These are phyloP conservation scores for Colletotrichum salicis DNA, from an alignment of 2,329 filamentous ascomycete species.

Conservation along the genomic window DNA sequence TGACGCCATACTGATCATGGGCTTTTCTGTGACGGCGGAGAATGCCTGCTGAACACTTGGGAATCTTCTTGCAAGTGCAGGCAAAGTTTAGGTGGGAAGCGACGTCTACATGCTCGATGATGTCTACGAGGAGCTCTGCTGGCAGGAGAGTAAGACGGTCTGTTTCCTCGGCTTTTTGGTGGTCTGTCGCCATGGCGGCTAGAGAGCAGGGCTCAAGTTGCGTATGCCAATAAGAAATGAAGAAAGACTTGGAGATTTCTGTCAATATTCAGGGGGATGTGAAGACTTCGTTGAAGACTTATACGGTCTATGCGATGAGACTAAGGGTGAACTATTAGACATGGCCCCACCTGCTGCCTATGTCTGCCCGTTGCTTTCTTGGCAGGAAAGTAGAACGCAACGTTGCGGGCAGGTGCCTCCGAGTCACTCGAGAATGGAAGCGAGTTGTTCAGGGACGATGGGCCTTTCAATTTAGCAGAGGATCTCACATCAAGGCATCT, in stretches of 20 bases:
- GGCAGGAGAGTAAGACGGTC: constrained; percentile 6
- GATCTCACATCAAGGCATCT: too few relatives aligned
- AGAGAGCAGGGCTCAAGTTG: not conserved
- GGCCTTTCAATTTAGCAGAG: too few relatives aligned
- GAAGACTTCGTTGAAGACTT: not conserved
- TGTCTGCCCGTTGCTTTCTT: not conserved
- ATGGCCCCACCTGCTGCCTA: not conserved
- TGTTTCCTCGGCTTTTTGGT: not conserved
- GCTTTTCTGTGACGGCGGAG: constrained; percentile 13
- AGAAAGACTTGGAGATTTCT: not conserved
- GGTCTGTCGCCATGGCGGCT: not conserved
- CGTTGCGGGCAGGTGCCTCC: not conserved
- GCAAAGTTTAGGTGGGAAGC: constrained; percentile 7
- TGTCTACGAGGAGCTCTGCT: constrained; percentile 10
- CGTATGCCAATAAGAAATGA: not conserved
- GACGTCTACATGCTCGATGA: constrained; percentile 8
- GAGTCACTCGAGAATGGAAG: too few relatives aligned
- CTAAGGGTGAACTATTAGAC: not conserved
- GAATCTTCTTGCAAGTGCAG: constrained; percentile 1
- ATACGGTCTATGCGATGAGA: not conserved
- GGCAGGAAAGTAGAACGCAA: not conserved
- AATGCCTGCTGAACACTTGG: not conserved
- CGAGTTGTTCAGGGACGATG: not conserved
- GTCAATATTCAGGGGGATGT: not conserved
- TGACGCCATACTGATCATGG: not conserved